Evolutionary conservation across 768 basidiomycete genomes (phyloP), one percentile per base, ranked within the genome.

Genomic region (Suillus bovinus): DNA sequence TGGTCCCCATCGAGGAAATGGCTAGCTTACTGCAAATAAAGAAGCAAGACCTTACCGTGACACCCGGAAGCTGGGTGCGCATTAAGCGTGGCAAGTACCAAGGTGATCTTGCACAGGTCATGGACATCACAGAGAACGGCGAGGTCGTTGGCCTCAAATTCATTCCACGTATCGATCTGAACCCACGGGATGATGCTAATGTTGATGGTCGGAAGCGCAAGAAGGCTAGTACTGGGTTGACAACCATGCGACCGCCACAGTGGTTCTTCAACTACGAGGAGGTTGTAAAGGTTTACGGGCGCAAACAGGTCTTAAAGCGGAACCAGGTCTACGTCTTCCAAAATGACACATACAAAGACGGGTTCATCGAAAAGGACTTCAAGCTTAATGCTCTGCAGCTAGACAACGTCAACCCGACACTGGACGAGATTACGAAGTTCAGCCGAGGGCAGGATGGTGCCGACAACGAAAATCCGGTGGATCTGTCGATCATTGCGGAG

Each of bases 1-100:
- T 97, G 38, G 95, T 98, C 0, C 95, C 95, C 8, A 94, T 98
- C 62, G 92, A 96, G 69, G 97, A 99, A 79, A 99, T 99, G 96
- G 94, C 97, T 20, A 93, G 92, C 63, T 79, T 99, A 41, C 82
- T 99, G 67, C 92, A 93, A 72, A 97, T 97, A 70, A 98, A 96
- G 81, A 96, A 96, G 78, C 91, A 95, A 71, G 93, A 95, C 65
- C 77, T 89, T 52, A 90, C 90, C 0, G 84, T 98, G 46, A 85
- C 85, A 20, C 87, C 88, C 0, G 94, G 94, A 22, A 91, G 87
- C 67, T 99, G 97, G 97, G 94, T 99, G 9, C 92, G 97, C 56
- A 88, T 99, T 71, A 89, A 88, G 70, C 87, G 95, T 42, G 96
- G 96, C 50, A 96, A 91, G 71, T 97, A 99, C 71, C 84, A 90